Evolutionary conservation across 805 yeast genomes (phyloP), one percentile per base, ranked within the genome.

Genomic region (Pichia exigua): DNA sequence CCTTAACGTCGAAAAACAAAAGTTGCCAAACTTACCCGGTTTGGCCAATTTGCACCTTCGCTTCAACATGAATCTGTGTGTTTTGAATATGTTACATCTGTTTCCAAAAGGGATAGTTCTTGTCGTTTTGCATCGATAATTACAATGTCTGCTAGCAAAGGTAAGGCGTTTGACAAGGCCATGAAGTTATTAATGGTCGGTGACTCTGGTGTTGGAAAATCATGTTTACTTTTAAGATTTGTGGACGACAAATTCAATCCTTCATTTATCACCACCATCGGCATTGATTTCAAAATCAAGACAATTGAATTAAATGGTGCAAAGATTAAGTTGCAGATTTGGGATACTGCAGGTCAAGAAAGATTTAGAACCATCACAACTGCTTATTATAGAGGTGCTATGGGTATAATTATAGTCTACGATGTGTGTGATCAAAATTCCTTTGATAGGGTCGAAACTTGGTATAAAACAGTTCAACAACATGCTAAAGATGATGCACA

Each of bases 301-400:
- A 91, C 97, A 28, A 87, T 91, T 60, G 97, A 92, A 61, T 78
- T 91, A 58, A 92, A 92, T 57, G 97, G 96, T 49, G 87, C 87
- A 71, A 85, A 85, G 58, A 87, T 94, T 70, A 94, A 94, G 73
- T 78, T 92, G 66, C 99, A 94, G 70, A 87, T 92, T 44, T 86
- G 97, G 97, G 97, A 90, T 67, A 90, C 97, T 42, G 97, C 97
- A 1, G 97, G 97, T n/a, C 97, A 90, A 72, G 97, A 90, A 68
- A 77, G 97, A 64, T 90, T 90, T 73, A 81, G 96, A 72, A 88
- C 96, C 42, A 90, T 90, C 72, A 91, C 94, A 46, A 85, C 94
- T n/a, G 92, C 95, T 1, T 87, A 87, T 70, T 87, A 87, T 70
- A 81, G 95, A 69, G 95, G 95, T 52, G 94, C 95, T 52, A 83